Base-by-base conservation (phyloP, 2,329 filamentous ascomycete genomes). In the Fusarium sp. region DNA sequence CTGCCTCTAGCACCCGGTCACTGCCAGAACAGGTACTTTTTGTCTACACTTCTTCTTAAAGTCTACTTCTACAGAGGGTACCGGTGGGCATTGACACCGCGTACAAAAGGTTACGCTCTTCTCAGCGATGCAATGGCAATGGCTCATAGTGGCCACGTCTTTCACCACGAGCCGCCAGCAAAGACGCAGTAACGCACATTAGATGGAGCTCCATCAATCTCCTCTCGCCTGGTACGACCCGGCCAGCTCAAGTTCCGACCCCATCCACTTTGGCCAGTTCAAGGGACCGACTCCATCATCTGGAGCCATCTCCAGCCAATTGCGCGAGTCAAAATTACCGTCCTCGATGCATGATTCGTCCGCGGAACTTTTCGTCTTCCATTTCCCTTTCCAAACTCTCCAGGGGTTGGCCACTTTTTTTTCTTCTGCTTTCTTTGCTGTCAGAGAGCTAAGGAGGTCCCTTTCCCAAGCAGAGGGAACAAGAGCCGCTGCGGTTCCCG, bases 281-380 rank as follows among this genome's bases (percentile, higher is more conserved):
- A 54, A 54, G 47, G 47, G 47, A 52, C 47, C 47, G 47, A 8
- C 17, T 8, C 47, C 47, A 32, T 32, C 27, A 12, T 25, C 25
- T 52, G 47, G 47, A 52, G 47, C 27, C 47, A 54, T 54, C 27
- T 54, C 38, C n/a, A 59, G 35, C 79, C 80, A 82, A 82, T 82
- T 59, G 70, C 25, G 66, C 15, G 33, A 52, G 33, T 40, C 61
- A 68, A 79, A 79, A 82, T 81, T 81, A 81, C 78, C 68, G 80
- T 64, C 61, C 30, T 66, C 54, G 22, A 11, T 33, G 54, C 54
- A 43, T 81, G 72, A 81, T 81, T 81, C 71, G 80, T 60, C 65
- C 38, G 35, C 30, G 30, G 40, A 35, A 40, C 45, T 38, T 40
- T 32, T 50, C 20, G 12, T 32, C 22, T 54, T 63, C 17, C 52